phyloP scores from a whole-genome alignment of 2,329 filamentous ascomycete genomes.

The Cladophialophora psammophila region DNA sequence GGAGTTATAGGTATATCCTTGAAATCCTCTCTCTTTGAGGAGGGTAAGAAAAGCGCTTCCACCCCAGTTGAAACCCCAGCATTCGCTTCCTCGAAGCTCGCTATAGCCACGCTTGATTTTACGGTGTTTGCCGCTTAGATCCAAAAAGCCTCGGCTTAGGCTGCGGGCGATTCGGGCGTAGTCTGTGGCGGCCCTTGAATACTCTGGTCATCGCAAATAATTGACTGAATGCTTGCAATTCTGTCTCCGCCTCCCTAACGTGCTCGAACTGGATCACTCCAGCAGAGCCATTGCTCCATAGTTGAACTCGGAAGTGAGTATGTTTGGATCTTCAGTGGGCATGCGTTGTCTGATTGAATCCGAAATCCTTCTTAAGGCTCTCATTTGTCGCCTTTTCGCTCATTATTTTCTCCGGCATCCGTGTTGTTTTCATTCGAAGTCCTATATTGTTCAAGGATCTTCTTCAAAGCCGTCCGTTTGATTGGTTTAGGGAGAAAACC shows the following conservation, averaged over 20 bases:
- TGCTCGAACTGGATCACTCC: neutral
- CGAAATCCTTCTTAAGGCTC: neutral
- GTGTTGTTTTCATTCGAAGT: neutral
- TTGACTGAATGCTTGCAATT: neutral
- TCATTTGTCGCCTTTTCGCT: conserved; percentile 1
- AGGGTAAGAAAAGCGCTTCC: neutral
- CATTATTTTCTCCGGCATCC: neutral
- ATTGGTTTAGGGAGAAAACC: conserved; percentile 81
- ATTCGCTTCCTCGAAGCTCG: neutral
- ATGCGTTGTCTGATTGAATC: neutral
- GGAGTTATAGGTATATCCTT: neutral
- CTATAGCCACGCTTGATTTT: neutral
- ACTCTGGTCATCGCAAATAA: neutral
- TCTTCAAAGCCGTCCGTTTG: conserved; percentile 80
- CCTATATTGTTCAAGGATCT: conserved; percentile 72
- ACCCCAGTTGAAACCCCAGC: neutral
- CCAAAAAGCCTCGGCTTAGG: neutral
- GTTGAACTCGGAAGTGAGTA: neutral
- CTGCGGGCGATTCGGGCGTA: too few relatives aligned
- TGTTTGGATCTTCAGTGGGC: neutral
- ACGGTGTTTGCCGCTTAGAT: neutral
- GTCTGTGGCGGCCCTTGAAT: neutral
- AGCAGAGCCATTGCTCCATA: neutral
- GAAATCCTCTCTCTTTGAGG: neutral
- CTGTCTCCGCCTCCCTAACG: neutral